phyloP scores from a whole-genome alignment of 176 grass and related monocot genomes.

The Dendrocalamus sinicus region DNA sequence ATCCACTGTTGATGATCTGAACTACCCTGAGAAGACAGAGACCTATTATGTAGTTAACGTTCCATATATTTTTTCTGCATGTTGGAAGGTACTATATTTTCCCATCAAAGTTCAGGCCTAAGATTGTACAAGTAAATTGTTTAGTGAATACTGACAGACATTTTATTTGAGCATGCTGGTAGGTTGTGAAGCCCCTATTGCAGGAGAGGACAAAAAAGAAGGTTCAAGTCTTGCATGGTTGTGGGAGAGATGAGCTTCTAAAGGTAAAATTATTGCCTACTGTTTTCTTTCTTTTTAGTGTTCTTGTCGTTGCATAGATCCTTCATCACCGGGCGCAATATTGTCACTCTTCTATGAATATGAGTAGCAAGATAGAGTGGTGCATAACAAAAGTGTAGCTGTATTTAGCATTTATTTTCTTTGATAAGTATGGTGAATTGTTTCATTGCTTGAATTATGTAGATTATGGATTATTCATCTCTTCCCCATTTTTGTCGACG shows the following conservation, averaged over 20 bases:
- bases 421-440: background rate
- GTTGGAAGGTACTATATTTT: constrained; percentile 78
- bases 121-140: background rate
- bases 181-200: constrained; percentile 95
- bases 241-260: constrained; percentile 86
- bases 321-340: background rate
- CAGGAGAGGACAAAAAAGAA: constrained; percentile 98
- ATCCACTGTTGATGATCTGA: constrained; percentile 93
- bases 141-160: constrained; percentile 8
- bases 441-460: constrained; percentile 20
- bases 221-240: constrained; percentile 79
- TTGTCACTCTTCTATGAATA: background rate
- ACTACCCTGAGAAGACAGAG: constrained; percentile 94
- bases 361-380: background rate
- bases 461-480: constrained; percentile 86
- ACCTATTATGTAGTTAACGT: constrained; percentile 96
- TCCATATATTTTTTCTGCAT: constrained; percentile 93
- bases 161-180: constrained; percentile 42
- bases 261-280: constrained; percentile 48
- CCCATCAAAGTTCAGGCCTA: background rate
- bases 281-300: background rate
- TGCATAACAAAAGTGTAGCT: background rate
- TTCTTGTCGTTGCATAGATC: background rate
- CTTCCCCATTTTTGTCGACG: constrained; percentile 91
- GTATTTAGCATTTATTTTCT: background rate